Evolutionary conservation across 2,329 filamentous ascomycete species (phyloP).

Genomic region (Bipolaris bicolor): DNA sequence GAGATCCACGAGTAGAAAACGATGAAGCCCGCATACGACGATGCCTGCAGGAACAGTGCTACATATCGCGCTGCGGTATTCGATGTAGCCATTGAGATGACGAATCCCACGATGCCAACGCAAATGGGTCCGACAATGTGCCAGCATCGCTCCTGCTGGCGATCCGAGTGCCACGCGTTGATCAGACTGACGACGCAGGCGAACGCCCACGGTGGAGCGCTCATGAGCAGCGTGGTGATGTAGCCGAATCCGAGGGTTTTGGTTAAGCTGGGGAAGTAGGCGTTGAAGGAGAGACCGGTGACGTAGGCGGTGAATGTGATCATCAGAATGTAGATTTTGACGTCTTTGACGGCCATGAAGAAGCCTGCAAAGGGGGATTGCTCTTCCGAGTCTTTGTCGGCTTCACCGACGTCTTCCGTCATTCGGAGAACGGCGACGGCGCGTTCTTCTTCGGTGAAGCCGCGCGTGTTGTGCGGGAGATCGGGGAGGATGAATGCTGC

Average conservation of each 20-base stretch:
- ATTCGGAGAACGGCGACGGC: conserved; percentile 47
- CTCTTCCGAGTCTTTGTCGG: conserved; percentile 49
- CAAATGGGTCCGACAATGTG: conserved; percentile 57
- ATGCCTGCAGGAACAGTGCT: conserved; percentile 43
- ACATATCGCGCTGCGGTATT: conserved; percentile 44
- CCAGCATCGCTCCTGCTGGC: conserved; percentile 58
- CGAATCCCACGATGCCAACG: conserved; percentile 53
- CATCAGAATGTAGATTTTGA: conserved; percentile 70
- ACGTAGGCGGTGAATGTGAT: conserved; percentile 67
- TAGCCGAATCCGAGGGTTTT: conserved; percentile 48
- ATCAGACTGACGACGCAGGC: conserved; percentile 56
- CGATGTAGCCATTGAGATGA: conserved; percentile 44
- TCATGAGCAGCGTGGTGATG: conserved; percentile 48
- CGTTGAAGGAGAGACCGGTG: conserved; percentile 54
- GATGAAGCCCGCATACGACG: conserved; percentile 51
- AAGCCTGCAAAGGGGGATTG: conserved; percentile 61
- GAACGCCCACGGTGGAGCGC: conserved; percentile 57
- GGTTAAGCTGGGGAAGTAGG: conserved; percentile 49
- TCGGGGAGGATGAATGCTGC: conserved; percentile 44
- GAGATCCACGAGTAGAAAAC: conserved; percentile 49
- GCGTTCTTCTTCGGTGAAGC: conserved; percentile 56
- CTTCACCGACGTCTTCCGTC: conserved; percentile 60
- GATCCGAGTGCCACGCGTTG: conserved; percentile 60
- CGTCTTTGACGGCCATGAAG: conserved; percentile 64
- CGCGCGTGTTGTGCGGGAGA: conserved; percentile 50